These are phyloP conservation scores for Aethionema arabicum DNA, from an alignment of 345 rosid genomes.

Conservation along the genomic window DNA sequence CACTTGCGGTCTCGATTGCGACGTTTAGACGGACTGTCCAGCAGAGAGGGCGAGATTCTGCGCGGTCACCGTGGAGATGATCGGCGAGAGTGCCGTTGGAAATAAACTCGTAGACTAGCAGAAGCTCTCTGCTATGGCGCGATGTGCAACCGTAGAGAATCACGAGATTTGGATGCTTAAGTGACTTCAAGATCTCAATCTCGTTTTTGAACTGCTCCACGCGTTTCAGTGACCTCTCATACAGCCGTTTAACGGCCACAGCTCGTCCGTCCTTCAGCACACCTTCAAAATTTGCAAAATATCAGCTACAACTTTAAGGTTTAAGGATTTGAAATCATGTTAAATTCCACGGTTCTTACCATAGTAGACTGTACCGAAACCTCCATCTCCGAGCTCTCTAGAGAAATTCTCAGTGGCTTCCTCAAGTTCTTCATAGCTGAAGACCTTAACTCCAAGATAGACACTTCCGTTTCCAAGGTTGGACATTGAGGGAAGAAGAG, in stretches of 20 bases:
- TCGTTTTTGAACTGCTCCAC: slow-evolving; percentile 84
- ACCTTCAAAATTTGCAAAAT: slow-evolving; percentile 39
- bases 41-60: slow-evolving; percentile 48
- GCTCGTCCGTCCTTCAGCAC: slow-evolving; percentile 66
- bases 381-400: slow-evolving; percentile 87
- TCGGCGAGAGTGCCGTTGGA: slow-evolving; percentile 91
- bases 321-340: not conserved
- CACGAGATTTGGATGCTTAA: slow-evolving; percentile 73
- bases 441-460: slow-evolving; percentile 74
- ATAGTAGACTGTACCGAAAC: slow-evolving; percentile 82
- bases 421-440: slow-evolving; percentile 66
- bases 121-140: slow-evolving; percentile 68
- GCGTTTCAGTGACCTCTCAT: slow-evolving; percentile 59
- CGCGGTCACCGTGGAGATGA: slow-evolving; percentile 64
- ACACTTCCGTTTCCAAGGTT: slow-evolving; percentile 49
- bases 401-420: slow-evolving; percentile 80
- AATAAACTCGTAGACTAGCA: slow-evolving; percentile 80
- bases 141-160: slow-evolving; percentile 77
- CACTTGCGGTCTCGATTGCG: slow-evolving; percentile 82
- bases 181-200: slow-evolving; percentile 59
- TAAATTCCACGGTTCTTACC: slow-evolving; percentile 42
- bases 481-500: slow-evolving; percentile 47
- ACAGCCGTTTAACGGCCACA: slow-evolving; percentile 82
- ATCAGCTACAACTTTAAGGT: not conserved
- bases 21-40: slow-evolving; percentile 72